Conservation (phyloP, 306 rosid species). For the Cicer pinnatifidum region DNA sequence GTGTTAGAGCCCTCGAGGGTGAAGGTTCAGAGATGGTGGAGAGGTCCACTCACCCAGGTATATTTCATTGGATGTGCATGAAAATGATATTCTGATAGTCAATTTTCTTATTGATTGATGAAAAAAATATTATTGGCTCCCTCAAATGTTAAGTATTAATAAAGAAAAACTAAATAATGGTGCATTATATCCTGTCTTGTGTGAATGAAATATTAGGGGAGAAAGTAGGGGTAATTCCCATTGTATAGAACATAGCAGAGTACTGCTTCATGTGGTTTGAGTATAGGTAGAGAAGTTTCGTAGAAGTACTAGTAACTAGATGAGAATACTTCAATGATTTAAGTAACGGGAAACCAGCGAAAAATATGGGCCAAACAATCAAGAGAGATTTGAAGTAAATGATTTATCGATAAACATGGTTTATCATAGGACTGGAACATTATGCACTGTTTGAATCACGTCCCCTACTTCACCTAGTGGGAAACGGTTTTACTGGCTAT, state of each 20-base stretch:
- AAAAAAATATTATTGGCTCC: conserved; percentile 1
- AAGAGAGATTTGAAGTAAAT: not conserved
- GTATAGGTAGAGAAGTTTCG: conserved; percentile 1
- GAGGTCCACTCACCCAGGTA: conserved; percentile 63
- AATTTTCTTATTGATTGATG: conserved; percentile 12
- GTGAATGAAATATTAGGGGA: not conserved
- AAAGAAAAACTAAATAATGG: not conserved
- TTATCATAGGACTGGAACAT: not conserved
- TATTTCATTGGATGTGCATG: conserved; percentile 25
- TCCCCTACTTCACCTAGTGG: not conserved
- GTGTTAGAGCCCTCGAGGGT: conserved; percentile 54
- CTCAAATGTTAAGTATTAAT: conserved; percentile 3
- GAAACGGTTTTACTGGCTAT: not conserved
- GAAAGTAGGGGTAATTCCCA: not conserved
- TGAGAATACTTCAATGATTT: not conserved
- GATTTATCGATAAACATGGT: not conserved
- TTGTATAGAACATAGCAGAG: not conserved
- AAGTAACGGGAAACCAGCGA: not conserved
- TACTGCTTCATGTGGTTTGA: not conserved
- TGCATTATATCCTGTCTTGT: not conserved
- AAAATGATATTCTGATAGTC: conserved; percentile 34
- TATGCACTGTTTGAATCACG: not conserved
- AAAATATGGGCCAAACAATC: not conserved
- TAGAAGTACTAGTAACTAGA: not conserved
- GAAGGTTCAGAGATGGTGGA: conserved; percentile 63